Percentiles rank a stretch among this genome's conserved stretches.
phyloP scores from a whole-genome alignment of 441 rosid species.

The Oxalis stricta region DNA sequence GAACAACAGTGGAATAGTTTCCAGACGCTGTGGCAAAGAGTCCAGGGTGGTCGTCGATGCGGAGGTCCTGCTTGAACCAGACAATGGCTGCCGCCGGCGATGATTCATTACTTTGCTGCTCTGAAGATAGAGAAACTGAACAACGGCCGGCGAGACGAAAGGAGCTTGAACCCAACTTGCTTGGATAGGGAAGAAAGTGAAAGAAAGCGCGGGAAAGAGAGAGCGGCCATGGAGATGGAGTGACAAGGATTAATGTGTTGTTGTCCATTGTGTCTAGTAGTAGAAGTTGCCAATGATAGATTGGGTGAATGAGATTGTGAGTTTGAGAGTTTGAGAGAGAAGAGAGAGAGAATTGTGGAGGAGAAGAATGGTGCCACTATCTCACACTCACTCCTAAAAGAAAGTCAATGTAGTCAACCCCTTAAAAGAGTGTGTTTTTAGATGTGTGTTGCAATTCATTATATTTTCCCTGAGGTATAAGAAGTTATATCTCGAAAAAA shows the following conservation, averaged over 20 bases:
- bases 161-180: not conserved
- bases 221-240: slow-evolving; percentile 25
- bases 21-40: slow-evolving; percentile 45
- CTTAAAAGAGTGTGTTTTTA: too few relatives aligned
- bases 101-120: not conserved
- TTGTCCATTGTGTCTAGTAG: slow-evolving; percentile 27
- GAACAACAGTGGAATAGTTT: slow-evolving; percentile 28
- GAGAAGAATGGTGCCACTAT: slow-evolving; percentile 23
- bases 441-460: too few relatives aligned
- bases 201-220: slow-evolving; percentile 23
- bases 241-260: not conserved
- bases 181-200: slow-evolving; percentile 10
- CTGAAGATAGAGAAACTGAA: slow-evolving; percentile 17
- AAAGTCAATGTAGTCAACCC: too few relatives aligned
- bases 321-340: slow-evolving; percentile 3
- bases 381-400: too few relatives aligned
- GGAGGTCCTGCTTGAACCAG: slow-evolving; percentile 94
- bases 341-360: slow-evolving; percentile 20
- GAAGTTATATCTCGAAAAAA: too few relatives aligned
- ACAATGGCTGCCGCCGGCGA: slow-evolving; percentile 32
- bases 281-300: not conserved
- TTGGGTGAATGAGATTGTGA: slow-evolving; percentile 1
- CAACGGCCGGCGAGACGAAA: slow-evolving; percentile 4
- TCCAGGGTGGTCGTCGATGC: slow-evolving; percentile 80
- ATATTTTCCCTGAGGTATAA: too few relatives aligned